Base-by-base conservation (phyloP, 164 flowering plant genomes). In the Vitis rupestris region DNA sequence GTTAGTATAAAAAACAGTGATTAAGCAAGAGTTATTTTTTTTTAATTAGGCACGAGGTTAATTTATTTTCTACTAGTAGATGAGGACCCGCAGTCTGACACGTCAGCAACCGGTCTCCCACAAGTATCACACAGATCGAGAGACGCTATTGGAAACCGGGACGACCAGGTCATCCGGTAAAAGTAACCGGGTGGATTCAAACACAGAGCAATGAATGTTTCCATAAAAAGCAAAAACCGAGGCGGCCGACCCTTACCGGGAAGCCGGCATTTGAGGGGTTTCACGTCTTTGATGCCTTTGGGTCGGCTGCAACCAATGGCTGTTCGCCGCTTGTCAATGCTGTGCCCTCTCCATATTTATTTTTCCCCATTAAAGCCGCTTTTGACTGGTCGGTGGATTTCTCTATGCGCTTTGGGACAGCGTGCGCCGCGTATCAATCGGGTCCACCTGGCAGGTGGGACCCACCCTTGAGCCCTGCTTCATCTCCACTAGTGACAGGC, bases 91-190 rank as follows among this genome's bases (percentile, higher is more conserved):
- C 51, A n/a, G 2, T 10, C 51, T 11, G 63, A 14, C 49, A 30
- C 8, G 8, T 30, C 63, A 31, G 63, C 23, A 30, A 63, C 27
- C 53, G 19, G 66, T 49, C 54, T 10, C 15, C 15, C 54, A n/a
- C 11, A 23, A 0, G 48, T 10, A 51, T 65, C 68, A 50, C 66
- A 30, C 59, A 9, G 47, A 53, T 53, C 68, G 31, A 63, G 55
- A 6, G 12, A 30, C 54, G 44, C 44, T 37, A 2, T 37, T 37
- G 44, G 27, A 37, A 65, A 65, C 23, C 29, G 47, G 17, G 50
- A 65, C 59, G 59, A 53, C 12, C 68, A 7, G 27, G 27, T 53
- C 52, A 14, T 50, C 59, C 59, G 68, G 68, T 65, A 3, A 65
- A 65, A 54, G 29, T 44, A 2, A 31, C 59, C n/a, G 15, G 30